Conservation (phyloP, 1,284 basidiomycete species). For the Puccinia triticina region DNA sequence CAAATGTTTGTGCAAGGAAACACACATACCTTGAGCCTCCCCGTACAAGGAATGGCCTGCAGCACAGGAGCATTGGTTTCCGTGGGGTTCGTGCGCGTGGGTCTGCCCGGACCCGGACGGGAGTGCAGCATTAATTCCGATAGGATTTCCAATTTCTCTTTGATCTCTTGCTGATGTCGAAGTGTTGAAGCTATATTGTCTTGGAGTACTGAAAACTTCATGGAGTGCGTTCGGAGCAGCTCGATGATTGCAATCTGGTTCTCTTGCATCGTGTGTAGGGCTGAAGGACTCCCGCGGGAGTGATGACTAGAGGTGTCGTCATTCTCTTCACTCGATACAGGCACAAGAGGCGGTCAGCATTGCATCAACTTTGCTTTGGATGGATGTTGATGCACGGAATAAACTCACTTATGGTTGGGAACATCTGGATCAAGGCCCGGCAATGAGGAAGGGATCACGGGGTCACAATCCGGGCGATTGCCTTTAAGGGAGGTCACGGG, state of each 20-base stretch:
- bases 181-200: not conserved
- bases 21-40: not conserved
- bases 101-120: not conserved
- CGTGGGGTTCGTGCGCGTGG: not conserved
- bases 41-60: not conserved
- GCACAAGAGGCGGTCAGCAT: not conserved
- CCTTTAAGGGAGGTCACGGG: not conserved
- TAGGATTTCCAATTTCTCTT: not conserved
- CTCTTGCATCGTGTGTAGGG: not conserved
- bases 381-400: not conserved
- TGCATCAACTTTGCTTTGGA: not conserved
- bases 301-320: too few relatives aligned
- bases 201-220: not conserved
- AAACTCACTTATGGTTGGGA: not conserved
- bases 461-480: too few relatives aligned
- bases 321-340: too few relatives aligned
- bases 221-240: not conserved
- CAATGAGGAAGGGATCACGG: not conserved
- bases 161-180: not conserved
- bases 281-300: too few relatives aligned
- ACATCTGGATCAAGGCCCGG: not conserved
- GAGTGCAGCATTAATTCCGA: not conserved
- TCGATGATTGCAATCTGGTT: not conserved
- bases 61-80: not conserved
- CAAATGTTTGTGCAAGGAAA: not conserved